These are phyloP conservation scores for Kuraishia piskuri DNA, from an alignment of 805 yeast genomes.

Conservation along the genomic window DNA sequence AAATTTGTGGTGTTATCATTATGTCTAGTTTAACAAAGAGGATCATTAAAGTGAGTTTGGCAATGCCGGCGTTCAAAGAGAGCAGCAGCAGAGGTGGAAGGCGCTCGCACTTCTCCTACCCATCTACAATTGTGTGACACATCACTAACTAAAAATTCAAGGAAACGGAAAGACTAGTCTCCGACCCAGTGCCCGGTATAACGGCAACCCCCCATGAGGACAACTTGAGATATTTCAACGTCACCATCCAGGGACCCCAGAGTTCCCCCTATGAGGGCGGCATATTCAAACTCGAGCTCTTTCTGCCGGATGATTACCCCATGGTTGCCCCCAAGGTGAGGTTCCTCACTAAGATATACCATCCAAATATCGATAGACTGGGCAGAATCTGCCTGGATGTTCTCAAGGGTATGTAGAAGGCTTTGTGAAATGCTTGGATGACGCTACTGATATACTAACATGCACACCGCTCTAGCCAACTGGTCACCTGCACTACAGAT, in stretches of 20 bases:
- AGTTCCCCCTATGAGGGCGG: slow-evolving; percentile 86
- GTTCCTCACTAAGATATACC: slow-evolving; percentile 88
- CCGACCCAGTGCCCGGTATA: slow-evolving; percentile 96
- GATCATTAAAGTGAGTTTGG: slow-evolving; percentile 66
- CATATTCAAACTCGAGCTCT: slow-evolving; percentile 76
- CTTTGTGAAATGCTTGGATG: background rate
- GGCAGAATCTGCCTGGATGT: slow-evolving; percentile 96
- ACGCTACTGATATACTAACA: background rate
- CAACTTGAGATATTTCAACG: slow-evolving; percentile 87
- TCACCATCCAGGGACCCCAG: slow-evolving; percentile 83
- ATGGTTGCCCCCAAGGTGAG: slow-evolving; percentile 97
- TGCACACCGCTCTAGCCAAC: slow-evolving; percentile 38
- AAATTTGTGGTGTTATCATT: background rate
- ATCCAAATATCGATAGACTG: slow-evolving; percentile 90
- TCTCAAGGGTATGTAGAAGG: slow-evolving; percentile 42
- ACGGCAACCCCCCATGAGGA: slow-evolving; percentile 91
- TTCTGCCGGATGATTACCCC: slow-evolving; percentile 93
- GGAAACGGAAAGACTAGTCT: slow-evolving; percentile 87
- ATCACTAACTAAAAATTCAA: slow-evolving; percentile 12
- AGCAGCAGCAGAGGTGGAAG: too few relatives aligned
- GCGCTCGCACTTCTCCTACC: too few relatives aligned
- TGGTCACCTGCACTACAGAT: slow-evolving; percentile 99
- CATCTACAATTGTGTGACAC: too few relatives aligned
- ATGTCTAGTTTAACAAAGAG: slow-evolving; percentile 39
- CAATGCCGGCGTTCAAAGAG: too few relatives aligned